Percentiles rank a stretch among this genome's conserved stretches.
Conservation (phyloP, 768 basidiomycete species). For the Xerocomus spinulosus region DNA sequence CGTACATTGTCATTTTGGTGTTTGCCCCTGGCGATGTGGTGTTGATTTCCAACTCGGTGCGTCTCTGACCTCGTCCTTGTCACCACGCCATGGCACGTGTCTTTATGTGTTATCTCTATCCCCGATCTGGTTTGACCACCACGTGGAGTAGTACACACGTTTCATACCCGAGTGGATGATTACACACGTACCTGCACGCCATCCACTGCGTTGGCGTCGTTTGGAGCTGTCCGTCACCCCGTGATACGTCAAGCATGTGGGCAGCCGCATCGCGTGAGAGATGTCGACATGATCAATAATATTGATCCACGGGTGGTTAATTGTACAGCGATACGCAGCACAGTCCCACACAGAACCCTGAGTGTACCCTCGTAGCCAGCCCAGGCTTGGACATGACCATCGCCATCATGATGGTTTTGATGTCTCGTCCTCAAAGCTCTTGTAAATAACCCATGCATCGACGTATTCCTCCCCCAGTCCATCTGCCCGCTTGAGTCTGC, state of each 20-base stretch:
- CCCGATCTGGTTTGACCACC: constrained; percentile 1
- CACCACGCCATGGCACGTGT: not conserved
- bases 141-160: not conserved
- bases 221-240: not conserved
- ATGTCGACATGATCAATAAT: no score
- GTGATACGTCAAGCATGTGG: constrained; percentile 1
- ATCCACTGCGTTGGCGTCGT: not conserved
- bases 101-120: not conserved
- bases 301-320: no score
- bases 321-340: not conserved
- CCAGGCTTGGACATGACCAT: not conserved
- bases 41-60: constrained; percentile 2
- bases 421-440: constrained; percentile 51
- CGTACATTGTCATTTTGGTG: no score
- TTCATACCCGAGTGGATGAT: no score
- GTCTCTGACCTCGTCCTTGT: constrained; percentile 1
- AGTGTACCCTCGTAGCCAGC: not conserved
- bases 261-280: no score
- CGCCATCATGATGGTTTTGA: not conserved
- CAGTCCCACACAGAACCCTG: not conserved
- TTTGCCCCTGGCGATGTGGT: not conserved
- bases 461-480: constrained; percentile 81
- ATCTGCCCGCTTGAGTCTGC: constrained; percentile 60
- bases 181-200: no score
- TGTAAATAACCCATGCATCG: constrained; percentile 84